A percentile compares a stretch with the other conserved stretches of the same genome.
These are phyloP conservation scores for Pseudocercospora pini-densiflorae DNA, from an alignment of 2,329 filamentous ascomycete species.

Conservation along the genomic window DNA sequence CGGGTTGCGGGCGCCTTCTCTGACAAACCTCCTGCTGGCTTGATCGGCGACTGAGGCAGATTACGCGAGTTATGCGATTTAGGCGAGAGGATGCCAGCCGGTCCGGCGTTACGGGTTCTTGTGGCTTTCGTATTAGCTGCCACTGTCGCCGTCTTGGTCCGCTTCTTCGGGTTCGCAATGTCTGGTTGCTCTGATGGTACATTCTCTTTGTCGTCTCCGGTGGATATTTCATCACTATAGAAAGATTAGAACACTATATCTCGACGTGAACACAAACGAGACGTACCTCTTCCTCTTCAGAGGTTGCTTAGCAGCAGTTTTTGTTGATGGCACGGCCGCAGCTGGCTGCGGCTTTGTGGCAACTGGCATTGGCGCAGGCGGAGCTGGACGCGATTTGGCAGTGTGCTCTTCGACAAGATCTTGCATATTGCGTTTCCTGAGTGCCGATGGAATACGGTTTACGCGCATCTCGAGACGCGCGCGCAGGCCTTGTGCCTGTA, in stretches of 20 bases:
- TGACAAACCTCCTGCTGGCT: conserved; percentile 39
- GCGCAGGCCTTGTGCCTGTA: conserved; percentile 83
- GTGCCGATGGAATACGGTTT: conserved; percentile 81
- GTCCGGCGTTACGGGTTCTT: conserved; percentile 38
- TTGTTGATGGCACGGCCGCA: conserved; percentile 13
- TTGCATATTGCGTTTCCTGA: conserved; percentile 80
- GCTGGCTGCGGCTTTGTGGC: conserved; percentile 17
- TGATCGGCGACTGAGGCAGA: conserved; percentile 58
- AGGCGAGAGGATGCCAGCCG: conserved; percentile 72
- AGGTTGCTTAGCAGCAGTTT: conserved; percentile 20
- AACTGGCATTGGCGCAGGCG: conserved; percentile 29
- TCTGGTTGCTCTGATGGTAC: conserved; percentile 50
- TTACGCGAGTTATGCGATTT: conserved; percentile 80
- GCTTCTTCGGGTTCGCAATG: conserved; percentile 73
- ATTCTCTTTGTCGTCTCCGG: conserved; percentile 77
- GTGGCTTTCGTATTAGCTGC: conserved; percentile 39
- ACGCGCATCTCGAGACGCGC: conserved; percentile 90
- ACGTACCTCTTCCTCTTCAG: conserved; percentile 31
- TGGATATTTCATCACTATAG: conserved; percentile 63
- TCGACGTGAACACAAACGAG: neutral
- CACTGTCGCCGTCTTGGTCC: conserved; percentile 42
- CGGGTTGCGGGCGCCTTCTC: conserved; percentile 54
- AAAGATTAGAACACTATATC: conserved; percentile 24
- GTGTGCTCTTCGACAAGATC: conserved; percentile 69
- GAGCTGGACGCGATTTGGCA: conserved; percentile 34